Evolutionary conservation across 139 green algal species (phyloP).

Genomic region (Tetradesmus lagerheimii): DNA sequence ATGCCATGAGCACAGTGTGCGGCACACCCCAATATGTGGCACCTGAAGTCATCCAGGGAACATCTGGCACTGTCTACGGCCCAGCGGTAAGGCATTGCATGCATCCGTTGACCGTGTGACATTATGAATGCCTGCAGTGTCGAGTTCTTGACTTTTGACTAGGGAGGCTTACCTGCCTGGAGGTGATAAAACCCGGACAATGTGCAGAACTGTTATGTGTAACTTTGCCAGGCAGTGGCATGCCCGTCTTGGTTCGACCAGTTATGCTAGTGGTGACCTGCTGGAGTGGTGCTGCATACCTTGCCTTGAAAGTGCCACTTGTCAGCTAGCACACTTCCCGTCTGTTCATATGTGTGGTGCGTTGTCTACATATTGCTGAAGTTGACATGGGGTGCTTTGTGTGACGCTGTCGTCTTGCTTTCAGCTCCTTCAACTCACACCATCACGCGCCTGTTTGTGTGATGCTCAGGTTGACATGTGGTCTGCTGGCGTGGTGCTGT

Average conservation of each 20-base stretch:
- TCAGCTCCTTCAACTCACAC: too few species aligned
- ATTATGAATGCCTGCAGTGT: too few species aligned
- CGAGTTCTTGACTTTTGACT: too few species aligned
- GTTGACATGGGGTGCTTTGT: neutral
- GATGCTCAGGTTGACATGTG: constrained; percentile 76
- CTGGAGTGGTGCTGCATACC: neutral
- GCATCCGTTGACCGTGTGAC: too few species aligned
- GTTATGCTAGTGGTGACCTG: neutral
- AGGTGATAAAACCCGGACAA: too few species aligned
- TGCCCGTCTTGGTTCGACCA: too few species aligned
- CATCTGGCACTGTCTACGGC: constrained; percentile 51
- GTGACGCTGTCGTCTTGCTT: too few species aligned
- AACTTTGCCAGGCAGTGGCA: too few species aligned
- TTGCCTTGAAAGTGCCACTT: neutral
- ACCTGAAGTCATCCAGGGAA: constrained; percentile 89
- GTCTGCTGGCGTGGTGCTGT: constrained; percentile 81
- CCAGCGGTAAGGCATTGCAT: constrained; percentile 48
- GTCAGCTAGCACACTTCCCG: too few species aligned
- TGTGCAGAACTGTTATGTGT: too few species aligned
- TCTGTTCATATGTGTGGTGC: too few species aligned
- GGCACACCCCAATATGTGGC: constrained; percentile 95
- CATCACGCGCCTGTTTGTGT: neutral
- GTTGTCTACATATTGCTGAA: neutral
- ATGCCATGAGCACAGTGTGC: constrained; percentile 85
- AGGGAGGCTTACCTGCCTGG: too few species aligned